Base-by-base conservation (phyloP, 208 protist species). In the Entamoeba invadens region DNA sequence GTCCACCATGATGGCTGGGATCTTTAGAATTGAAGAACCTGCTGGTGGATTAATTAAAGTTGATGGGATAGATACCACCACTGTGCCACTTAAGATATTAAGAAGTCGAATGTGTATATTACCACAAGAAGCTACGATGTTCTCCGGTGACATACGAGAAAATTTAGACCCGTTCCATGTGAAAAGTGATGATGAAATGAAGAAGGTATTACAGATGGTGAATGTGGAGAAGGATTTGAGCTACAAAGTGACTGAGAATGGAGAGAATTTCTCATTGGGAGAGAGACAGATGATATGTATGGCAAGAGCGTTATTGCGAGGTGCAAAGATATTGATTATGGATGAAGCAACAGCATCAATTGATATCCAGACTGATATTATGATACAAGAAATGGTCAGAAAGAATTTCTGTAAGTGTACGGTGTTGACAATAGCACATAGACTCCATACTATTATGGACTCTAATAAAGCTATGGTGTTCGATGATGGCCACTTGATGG, bases 381-480 rank as follows among this genome's bases (percentile, higher is more conserved):
- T 51, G 6, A 92, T 95, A 44, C 94, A 95, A 47, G 38, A 44
- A 16, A 57, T 91, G 25, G 35, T 95, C 45, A n/a, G 94, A 47
- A 92, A 94, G 18, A 10, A 72, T 0, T 93, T 95, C 25, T 45
- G 51, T 31, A 45, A 92, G 5, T 45, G 44, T 35, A 95, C 95
- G 21, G 46, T 95, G 3, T 42, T 95, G 2, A 93, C 93, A 21
- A 94, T 95, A 51, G 95, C 95, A 4, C 95, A 95, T 50, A 45
- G 95, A 87, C 44, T 95, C 4, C 10, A 94, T 45, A 95, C 92
- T 46, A 91, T 95, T 46, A 94, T 95, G 50, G 93, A 97, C 93
- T 97, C 95, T 93, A 96, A 98, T 94, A 95, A 97, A 25, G 96
- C 98, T 38, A 94, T 98, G 16, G 95, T 97, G 45, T 45, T 98